Base-by-base conservation (phyloP, 1,284 basidiomycete species). In the Microbotryomycetes sp. region DNA sequence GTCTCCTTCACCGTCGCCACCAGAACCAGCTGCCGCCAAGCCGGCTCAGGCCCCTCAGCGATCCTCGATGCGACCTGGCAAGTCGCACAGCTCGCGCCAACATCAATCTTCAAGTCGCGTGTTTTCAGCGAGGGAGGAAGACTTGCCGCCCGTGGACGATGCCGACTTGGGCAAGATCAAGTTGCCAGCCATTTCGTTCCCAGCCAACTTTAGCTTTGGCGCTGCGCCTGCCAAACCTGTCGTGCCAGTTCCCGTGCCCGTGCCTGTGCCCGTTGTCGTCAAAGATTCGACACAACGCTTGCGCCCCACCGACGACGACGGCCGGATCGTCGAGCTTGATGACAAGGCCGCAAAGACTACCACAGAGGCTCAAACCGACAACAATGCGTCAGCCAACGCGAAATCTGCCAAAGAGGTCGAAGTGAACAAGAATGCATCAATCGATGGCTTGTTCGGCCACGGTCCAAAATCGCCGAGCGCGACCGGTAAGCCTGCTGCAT, bases 81-180 rank as follows among this genome's bases (percentile, higher is more conserved):
- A 62, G 29, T 58, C 62, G 7, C 67, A 70, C 59, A 56, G 64
- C 26, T 62, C 57, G 6, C 57, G 70, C 1, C 52, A 52, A 6
- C 70, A 71, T 54, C 41, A 35, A 15, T 54, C 61, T 7, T 60
- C 57, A 2, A 56, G 62, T 23, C 66, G 65, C 41, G 68, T 70
- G 9, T 71, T 71, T 29, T 62, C 59, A 15, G 70, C 70, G 18
- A 51, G 66, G 13, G 70, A 71, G 54, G 70, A 71, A 51, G 70
- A 71, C 24, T 47, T 71, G 3, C 68, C 70, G 1, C 62, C 64
- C 1, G 53, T 68, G 26, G 64, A 68, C 41, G 68, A 66, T 18
- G 58, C 50, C 7, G 68, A 62, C n/a, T 56, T 68, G 18, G 56
- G 57, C 31, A 64, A 68, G 59, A 62, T 62, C 45, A 54, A 62